Conservation (phyloP, 176 grass and related monocot genomes). For the Carex parvula region DNA sequence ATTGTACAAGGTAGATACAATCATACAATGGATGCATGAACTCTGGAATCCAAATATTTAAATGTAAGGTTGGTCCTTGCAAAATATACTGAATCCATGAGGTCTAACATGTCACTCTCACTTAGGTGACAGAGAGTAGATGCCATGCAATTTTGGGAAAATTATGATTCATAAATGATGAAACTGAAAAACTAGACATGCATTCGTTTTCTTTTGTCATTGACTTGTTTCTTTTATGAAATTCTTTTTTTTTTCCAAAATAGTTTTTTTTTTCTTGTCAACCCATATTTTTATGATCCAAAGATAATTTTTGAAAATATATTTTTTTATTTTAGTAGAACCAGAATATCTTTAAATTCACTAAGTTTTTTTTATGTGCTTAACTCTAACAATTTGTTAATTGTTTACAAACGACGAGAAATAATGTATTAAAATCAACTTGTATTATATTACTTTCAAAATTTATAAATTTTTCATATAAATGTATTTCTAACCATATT, state of each 20-base stretch:
- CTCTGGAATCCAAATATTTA: not conserved
- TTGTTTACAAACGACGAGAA: no score
- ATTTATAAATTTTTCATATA: no score
- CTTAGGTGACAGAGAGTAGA: not conserved
- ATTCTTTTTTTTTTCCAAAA: not conserved
- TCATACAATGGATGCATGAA: not conserved
- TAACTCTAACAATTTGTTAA: no score
- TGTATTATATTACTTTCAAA: no score
- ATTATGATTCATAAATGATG: conserved; percentile 20
- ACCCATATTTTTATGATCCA: not conserved
- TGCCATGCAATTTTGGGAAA: conserved; percentile 14
- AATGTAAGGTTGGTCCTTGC: not conserved
- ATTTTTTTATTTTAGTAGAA: no score
- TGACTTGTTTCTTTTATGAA: conserved; percentile 10
- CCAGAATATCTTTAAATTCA: no score
- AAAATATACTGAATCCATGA: not conserved
- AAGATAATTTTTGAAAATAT: no score
- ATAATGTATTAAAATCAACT: no score
- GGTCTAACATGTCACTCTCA: not conserved
- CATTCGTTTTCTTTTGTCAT: conserved; percentile 6
- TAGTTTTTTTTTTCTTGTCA: not conserved
- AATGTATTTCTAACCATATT: no score
- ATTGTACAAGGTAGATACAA: not conserved
- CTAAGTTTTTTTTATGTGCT: no score
- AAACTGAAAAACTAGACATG: not conserved